Evolutionary conservation across 225 moss, liverwort and hornwort genomes (phyloP).

Genomic region (Anthoceros angustus): DNA sequence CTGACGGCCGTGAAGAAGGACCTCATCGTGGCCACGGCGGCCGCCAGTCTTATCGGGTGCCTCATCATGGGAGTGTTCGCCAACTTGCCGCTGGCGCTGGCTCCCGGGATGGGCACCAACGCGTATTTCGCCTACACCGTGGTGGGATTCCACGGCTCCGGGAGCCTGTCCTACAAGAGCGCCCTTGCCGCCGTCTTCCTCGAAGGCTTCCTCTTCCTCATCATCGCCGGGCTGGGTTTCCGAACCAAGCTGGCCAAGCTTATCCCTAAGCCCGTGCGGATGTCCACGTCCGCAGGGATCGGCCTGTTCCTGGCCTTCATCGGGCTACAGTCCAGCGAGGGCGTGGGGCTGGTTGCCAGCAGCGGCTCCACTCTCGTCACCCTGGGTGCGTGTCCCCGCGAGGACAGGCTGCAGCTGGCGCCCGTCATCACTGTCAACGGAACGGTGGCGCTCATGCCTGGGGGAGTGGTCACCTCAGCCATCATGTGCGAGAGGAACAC

Average conservation of each 20-base stretch:
- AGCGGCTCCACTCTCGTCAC: conserved; percentile 61
- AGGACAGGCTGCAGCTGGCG: conserved; percentile 41
- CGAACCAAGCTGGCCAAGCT: conserved; percentile 68
- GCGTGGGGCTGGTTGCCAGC: conserved; percentile 60
- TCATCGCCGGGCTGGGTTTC: conserved; percentile 62
- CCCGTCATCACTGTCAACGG: conserved; percentile 48
- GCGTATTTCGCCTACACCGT: conserved; percentile 88
- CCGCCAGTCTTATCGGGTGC: conserved; percentile 51
- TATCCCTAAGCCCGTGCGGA: conserved; percentile 62
- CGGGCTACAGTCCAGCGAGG: conserved; percentile 62
- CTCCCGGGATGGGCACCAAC: conserved; percentile 94
- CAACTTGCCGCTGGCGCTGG: conserved; percentile 64
- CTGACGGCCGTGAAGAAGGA: conserved; percentile 41
- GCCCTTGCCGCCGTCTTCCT: conserved; percentile 70
- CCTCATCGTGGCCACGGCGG: conserved; percentile 77
- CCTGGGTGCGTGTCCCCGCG: conserved; percentile 57
- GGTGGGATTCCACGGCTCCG: conserved; percentile 70
- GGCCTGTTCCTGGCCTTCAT: conserved; percentile 80
- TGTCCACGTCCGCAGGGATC: conserved; percentile 71
- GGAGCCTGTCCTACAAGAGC: conserved; percentile 48
- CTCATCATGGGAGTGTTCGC: conserved; percentile 84
- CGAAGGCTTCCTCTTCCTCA: conserved; percentile 62
- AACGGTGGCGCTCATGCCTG: conserved; percentile 41
- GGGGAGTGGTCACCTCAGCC: conserved; percentile 47
- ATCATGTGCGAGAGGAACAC: conserved; percentile 60